Percentiles rank a stretch among this genome's conserved stretches.
Conservation (phyloP, 306 rosid species). For the Gastrolobium villosum region DNA sequence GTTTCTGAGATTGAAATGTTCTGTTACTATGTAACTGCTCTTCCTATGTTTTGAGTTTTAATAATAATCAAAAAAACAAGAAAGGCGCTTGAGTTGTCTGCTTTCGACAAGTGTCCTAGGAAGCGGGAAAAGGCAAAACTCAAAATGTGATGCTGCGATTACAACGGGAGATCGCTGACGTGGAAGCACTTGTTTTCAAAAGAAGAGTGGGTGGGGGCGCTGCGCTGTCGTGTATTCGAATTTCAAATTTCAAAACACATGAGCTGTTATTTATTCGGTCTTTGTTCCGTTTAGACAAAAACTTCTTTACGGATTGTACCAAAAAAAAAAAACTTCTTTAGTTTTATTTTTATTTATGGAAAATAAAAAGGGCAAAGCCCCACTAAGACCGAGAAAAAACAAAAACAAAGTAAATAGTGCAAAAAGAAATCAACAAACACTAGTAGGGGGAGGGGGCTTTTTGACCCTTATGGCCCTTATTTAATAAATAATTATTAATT, state of each 20-base stretch:
- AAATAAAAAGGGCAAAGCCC: too few relatives aligned
- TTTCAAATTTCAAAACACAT: conserved; percentile 41
- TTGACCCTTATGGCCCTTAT: too few relatives aligned
- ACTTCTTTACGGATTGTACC: conserved; percentile 12
- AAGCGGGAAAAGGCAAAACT: conserved; percentile 66
- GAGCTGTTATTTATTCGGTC: conserved; percentile 2
- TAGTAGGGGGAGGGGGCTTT: too few relatives aligned
- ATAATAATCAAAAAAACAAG: neutral
- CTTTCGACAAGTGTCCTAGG: conserved; percentile 31
- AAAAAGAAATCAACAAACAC: too few relatives aligned
- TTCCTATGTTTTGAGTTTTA: neutral
- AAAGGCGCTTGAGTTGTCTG: conserved; percentile 11
- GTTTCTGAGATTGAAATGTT: neutral
- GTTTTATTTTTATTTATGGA: too few relatives aligned
- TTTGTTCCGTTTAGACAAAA: conserved; percentile 11
- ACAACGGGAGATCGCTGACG: conserved; percentile 12
- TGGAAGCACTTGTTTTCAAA: neutral
- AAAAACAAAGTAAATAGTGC: too few relatives aligned
- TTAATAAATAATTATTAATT: too few relatives aligned
- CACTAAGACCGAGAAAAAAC: too few relatives aligned
- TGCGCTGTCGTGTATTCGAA: neutral
- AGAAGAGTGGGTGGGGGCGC: neutral
- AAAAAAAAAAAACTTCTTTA: too few relatives aligned
- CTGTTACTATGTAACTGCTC: conserved; percentile 26
- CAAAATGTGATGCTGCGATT: conserved; percentile 14